These are phyloP conservation scores for Rhododendron mucronatum DNA, from an alignment of 148 eudicot genomes.

Conservation along the genomic window DNA sequence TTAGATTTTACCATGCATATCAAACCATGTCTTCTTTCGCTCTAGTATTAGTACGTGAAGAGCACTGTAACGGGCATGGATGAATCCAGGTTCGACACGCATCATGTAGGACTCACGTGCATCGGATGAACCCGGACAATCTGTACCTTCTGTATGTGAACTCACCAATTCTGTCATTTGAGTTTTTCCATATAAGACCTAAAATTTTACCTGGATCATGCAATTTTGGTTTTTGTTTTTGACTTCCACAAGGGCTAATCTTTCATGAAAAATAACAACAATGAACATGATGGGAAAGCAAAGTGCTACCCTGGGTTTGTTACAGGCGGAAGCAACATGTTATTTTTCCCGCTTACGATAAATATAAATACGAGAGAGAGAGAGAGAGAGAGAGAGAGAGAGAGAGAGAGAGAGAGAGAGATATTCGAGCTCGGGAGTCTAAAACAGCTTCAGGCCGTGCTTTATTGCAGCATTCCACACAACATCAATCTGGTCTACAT, in stretches of 20 bases:
- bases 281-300: background rate
- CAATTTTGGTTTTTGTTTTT: background rate
- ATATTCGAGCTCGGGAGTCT: background rate
- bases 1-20: too few species aligned
- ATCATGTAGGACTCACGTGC: too few species aligned
- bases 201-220: background rate
- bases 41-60: too few species aligned
- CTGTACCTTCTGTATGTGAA: too few species aligned
- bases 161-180: background rate
- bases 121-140: too few species aligned
- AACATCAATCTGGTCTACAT: slow-evolving; percentile 43
- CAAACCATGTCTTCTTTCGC: too few species aligned
- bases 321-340: background rate
- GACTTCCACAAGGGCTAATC: background rate
- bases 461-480: slow-evolving; percentile 50
- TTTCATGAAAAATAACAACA: background rate
- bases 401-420: slow-evolving; percentile 4
- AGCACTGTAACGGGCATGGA: too few species aligned
- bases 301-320: background rate
- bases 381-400: background rate
- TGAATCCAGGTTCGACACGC: too few species aligned
- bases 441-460: slow-evolving; percentile 38
- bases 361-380: background rate
- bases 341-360: background rate
- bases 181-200: background rate